Base-by-base conservation (phyloP, 805 yeast species). In the Brettanomyces naardenensis region DNA sequence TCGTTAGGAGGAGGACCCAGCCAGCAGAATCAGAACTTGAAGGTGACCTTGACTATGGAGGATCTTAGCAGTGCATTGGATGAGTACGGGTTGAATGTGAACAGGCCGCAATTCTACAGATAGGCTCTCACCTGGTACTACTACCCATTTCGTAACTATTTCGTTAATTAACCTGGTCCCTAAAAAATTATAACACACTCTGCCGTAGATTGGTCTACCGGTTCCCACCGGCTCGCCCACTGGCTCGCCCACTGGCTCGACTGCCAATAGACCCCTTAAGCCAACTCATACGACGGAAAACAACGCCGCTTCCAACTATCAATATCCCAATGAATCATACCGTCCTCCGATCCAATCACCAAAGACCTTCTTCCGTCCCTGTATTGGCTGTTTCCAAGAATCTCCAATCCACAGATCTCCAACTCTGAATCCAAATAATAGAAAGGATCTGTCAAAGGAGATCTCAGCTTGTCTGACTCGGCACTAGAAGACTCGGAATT, bases 101-200 rank as follows among this genome's bases (percentile, higher is more conserved):
- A 80, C 45, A 73, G 96, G 51, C 97, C 98, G 0, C 97, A 88
- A 47, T 92, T 89, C 59, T 92, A 92, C 62, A 79, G 97, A 48
- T 90, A 61, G 51, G 7, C 14, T 10, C 5, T 35, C 7, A 13
- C 4, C 21, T 41, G 19, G 21, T 21, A 19, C 6, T 18, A 9
- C 17, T 11, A n/a, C 15, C 7, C 18, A 22, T 13, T n/a, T 9
- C 20, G 28, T 18, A n/a, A n/a, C n/a, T n/a, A n/a, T n/a, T n/a
- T 32, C 13, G n/a, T 31, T 20, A 31, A 13, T 30, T 18, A 22
- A n/a, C 19, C 31, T 28, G 5, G 17, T n/a, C 23, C 18, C 13
- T 4, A 22, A 29, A 17, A 23, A 17, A 28, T 22, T 17, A 10
- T 28, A 10, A 25, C 15, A 14, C n/a, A 23, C n/a, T n/a, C n/a